Evolutionary conservation across 768 basidiomycete species (phyloP).

Genomic region (Tylopilus sp.): DNA sequence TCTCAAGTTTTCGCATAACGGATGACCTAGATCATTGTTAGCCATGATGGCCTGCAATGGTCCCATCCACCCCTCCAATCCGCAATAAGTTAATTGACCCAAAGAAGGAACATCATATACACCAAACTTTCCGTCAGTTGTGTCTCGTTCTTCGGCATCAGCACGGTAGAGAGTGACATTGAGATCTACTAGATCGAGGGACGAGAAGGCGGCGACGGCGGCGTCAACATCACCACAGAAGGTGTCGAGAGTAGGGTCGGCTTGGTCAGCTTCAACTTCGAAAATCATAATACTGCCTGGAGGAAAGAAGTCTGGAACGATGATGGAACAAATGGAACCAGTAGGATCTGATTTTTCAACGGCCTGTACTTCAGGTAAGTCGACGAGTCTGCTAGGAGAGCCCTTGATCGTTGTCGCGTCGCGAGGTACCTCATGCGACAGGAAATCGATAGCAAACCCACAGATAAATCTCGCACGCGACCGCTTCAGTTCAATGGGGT

Average conservation of each 20-base stretch:
- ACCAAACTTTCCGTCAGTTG: conserved; percentile 77
- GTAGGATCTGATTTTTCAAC: conserved; percentile 60
- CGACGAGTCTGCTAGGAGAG: conserved; percentile 63
- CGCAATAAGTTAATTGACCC: conserved; percentile 84
- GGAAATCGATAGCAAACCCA: conserved; percentile 71
- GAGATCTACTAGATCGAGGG: conserved; percentile 80
- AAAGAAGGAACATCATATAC: conserved; percentile 75
- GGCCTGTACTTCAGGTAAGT: conserved; percentile 57
- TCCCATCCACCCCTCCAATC: conserved; percentile 97
- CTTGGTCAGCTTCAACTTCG: conserved; percentile 74
- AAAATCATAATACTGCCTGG: conserved; percentile 95
- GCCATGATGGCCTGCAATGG: conserved; percentile 79
- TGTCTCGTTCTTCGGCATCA: conserved; percentile 90
- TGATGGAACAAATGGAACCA: conserved; percentile 72
- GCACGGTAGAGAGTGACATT: conserved; percentile 85
- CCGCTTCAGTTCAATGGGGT: conserved; percentile 77
- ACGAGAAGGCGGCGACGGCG: conserved; percentile 67
- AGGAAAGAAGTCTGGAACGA: conserved; percentile 88
- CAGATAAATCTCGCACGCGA: conserved; percentile 78
- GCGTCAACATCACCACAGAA: conserved; percentile 71
- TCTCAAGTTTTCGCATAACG: conserved; percentile 83
- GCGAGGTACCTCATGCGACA: conserved; percentile 51
- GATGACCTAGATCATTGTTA: conserved; percentile 91
- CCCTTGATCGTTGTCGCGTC: conserved; percentile 62
- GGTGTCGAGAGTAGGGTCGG: conserved; percentile 66